Evolutionary conservation across 306 rosid species (phyloP).

Genomic region (Rosa rugosa): DNA sequence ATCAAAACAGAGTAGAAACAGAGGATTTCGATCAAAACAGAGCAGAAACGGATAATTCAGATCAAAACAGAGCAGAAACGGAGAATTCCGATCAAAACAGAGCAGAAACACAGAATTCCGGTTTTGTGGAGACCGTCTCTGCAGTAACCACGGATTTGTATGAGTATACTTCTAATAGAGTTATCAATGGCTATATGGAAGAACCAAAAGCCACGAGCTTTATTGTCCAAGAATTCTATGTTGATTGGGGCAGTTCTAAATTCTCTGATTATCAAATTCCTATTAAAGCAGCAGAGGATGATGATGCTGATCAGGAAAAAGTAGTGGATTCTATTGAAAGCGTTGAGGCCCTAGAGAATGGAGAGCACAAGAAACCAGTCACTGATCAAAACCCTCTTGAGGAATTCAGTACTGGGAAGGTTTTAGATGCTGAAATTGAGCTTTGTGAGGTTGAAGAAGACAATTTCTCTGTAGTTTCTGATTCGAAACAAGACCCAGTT

Average conservation of each 20-base stretch:
- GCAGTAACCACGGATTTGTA: slow-evolving; percentile 38
- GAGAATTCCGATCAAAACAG: background rate
- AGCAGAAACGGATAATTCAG: background rate
- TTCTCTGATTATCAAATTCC: slow-evolving; percentile 16
- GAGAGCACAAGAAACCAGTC: background rate
- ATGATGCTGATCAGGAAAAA: background rate
- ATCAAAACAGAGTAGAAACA: slow-evolving; percentile 9
- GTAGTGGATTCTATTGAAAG: slow-evolving; percentile 14
- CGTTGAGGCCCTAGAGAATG: slow-evolving; percentile 5
- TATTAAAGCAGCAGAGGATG: background rate
- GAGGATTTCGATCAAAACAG: background rate
- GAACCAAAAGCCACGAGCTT: slow-evolving; percentile 50
- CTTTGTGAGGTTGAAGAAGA: slow-evolving; percentile 37
- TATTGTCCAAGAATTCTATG: slow-evolving; percentile 44
- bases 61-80: slow-evolving; percentile 21
- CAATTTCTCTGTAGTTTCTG: slow-evolving; percentile 33
- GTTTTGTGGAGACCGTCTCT: slow-evolving; percentile 15
- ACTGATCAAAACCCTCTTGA: background rate
- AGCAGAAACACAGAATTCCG: slow-evolving; percentile 19
- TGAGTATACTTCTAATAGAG: slow-evolving; percentile 30
- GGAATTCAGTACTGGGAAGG: background rate
- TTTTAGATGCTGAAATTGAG: slow-evolving; percentile 13
- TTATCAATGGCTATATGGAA: slow-evolving; percentile 43
- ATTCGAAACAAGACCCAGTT: slow-evolving; percentile 44
- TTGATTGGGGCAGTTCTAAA: slow-evolving; percentile 31